phyloP scores from a whole-genome alignment of 208 protist genomes.

The Wallacemonas sp. region DNA sequence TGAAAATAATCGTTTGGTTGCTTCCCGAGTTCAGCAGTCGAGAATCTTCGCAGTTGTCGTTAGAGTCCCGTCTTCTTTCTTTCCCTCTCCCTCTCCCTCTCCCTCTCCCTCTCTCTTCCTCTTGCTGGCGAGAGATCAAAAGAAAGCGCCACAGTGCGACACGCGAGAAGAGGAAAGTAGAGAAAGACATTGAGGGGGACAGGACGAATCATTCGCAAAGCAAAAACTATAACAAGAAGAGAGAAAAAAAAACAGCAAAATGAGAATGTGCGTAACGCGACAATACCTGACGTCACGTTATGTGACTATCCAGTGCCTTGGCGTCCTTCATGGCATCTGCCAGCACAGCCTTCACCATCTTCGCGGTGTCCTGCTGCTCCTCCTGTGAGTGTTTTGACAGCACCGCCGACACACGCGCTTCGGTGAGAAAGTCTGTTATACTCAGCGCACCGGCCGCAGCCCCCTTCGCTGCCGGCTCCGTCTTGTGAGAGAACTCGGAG shows the following conservation, averaged over 20 bases:
- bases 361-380: slow-evolving; percentile 13
- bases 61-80: too few species aligned
- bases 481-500: slow-evolving; percentile 19
- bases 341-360: slow-evolving; percentile 25
- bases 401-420: slow-evolving; percentile 25
- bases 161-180: too few species aligned
- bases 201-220: not conserved
- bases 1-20: too few species aligned
- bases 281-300: not conserved
- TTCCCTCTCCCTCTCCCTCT: too few species aligned
- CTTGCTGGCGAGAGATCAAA: not conserved
- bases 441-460: not conserved
- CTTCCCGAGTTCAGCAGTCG: too few species aligned
- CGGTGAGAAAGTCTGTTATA: slow-evolving; percentile 19
- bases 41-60: too few species aligned
- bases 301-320: not conserved
- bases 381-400: slow-evolving; percentile 26
- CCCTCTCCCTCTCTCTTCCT: too few species aligned
- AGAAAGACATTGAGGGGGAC: too few species aligned
- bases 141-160: not conserved
- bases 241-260: slow-evolving; percentile 2
- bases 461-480: not conserved
- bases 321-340: slow-evolving; percentile 27
- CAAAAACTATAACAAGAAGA: not conserved
- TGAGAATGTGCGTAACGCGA: too few species aligned